Conservation (phyloP, 2,329 filamentous ascomycete genomes). For the Cladophialophora bantiana region DNA sequence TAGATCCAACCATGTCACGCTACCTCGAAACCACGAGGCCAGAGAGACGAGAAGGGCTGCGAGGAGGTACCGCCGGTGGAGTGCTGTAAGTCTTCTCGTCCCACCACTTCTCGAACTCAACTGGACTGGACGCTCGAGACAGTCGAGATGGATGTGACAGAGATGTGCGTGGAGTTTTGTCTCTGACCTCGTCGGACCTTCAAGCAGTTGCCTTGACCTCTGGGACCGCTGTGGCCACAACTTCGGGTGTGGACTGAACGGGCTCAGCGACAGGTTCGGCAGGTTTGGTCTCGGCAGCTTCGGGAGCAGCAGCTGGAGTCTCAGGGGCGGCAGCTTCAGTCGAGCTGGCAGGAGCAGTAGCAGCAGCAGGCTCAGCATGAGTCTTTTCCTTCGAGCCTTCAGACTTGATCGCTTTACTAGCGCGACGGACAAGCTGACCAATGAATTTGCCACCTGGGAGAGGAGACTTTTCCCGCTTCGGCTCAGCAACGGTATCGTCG, state of each 20-base stretch:
- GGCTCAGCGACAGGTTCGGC: slow-evolving; percentile 35
- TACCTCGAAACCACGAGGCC: slow-evolving; percentile 40
- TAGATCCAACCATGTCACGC: slow-evolving; percentile 28
- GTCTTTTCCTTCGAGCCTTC: slow-evolving; percentile 45
- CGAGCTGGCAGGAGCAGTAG: slow-evolving; percentile 21
- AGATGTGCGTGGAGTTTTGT: slow-evolving; percentile 39
- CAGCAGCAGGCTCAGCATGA: slow-evolving; percentile 41
- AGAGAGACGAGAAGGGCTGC: slow-evolving; percentile 43
- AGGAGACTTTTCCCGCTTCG: slow-evolving; percentile 51
- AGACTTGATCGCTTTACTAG: slow-evolving; percentile 56
- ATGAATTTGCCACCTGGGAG: slow-evolving; percentile 47
- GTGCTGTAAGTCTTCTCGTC: slow-evolving; percentile 39
- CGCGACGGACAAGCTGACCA: slow-evolving; percentile 57
- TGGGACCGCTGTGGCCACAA: slow-evolving; percentile 30
- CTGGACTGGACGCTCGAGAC: slow-evolving; percentile 40
- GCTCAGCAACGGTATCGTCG: slow-evolving; percentile 56
- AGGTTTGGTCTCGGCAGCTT: slow-evolving; percentile 31
- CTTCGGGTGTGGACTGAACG: slow-evolving; percentile 26
- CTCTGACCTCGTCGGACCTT: slow-evolving; percentile 43
- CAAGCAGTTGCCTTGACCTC: slow-evolving; percentile 42
- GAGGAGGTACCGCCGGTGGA: slow-evolving; percentile 37
- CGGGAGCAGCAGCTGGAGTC: slow-evolving; percentile 44
- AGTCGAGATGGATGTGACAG: slow-evolving; percentile 39
- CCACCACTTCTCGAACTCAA: slow-evolving; percentile 45
- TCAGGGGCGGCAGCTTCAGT: slow-evolving; percentile 37